phyloP scores from a whole-genome alignment of 176 grass and related monocot species.

The Hordeum vulgare region DNA sequence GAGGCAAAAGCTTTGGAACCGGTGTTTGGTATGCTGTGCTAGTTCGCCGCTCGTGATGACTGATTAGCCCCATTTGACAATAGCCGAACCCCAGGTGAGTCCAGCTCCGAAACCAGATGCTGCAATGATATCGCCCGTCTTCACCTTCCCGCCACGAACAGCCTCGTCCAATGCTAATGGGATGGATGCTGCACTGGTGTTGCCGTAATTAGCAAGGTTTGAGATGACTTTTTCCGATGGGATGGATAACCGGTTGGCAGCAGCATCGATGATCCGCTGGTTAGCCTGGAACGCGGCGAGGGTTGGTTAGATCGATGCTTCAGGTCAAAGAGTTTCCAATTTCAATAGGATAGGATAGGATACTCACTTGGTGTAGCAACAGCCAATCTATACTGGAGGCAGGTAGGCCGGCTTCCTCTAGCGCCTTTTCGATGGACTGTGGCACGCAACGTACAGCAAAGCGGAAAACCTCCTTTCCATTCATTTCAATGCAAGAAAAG shows the following conservation, averaged over 20 bases:
- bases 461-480: slow-evolving; percentile 95
- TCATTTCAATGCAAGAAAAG: slow-evolving; percentile 87
- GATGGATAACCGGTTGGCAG: slow-evolving; percentile 59
- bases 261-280: slow-evolving; percentile 86
- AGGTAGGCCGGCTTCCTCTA: slow-evolving; percentile 62
- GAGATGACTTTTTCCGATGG: slow-evolving; percentile 90
- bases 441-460: slow-evolving; percentile 86
- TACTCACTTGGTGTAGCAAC: slow-evolving; percentile 85
- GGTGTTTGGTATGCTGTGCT: background rate
- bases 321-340: background rate
- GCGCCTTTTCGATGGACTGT: slow-evolving; percentile 69
- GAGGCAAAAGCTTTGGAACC: background rate
- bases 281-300: slow-evolving; percentile 46
- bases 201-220: slow-evolving; percentile 89
- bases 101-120: slow-evolving; percentile 85
- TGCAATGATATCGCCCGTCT: slow-evolving; percentile 67
- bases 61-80: slow-evolving; percentile 63
- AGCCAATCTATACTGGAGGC: slow-evolving; percentile 85
- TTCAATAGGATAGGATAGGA: background rate
- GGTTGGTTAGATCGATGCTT: slow-evolving; percentile 1
- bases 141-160: slow-evolving; percentile 63
- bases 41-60: background rate
- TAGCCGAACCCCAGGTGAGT: slow-evolving; percentile 89
- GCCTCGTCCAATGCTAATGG: slow-evolving; percentile 93
- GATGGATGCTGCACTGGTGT: slow-evolving; percentile 91